Evolutionary conservation across 345 rosid species (phyloP).

Genomic region (Bruguiera gymnorhiza): DNA sequence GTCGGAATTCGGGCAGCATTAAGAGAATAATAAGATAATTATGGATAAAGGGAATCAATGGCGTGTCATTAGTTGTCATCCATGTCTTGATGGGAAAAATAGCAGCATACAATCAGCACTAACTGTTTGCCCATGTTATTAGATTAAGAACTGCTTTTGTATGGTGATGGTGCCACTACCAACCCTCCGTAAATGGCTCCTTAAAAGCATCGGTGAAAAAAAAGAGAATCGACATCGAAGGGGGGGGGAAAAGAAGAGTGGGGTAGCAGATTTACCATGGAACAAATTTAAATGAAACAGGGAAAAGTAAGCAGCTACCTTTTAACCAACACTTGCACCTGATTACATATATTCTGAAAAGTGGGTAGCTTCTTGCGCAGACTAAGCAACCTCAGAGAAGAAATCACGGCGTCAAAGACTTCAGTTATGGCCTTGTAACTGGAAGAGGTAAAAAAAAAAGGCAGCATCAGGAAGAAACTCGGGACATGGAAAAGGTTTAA

Average conservation of each 20-base stretch:
- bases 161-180: too few relatives aligned
- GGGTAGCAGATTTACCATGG: not conserved
- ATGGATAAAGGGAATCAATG: too few relatives aligned
- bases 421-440: slow-evolving; percentile 35
- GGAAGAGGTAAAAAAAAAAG: not conserved
- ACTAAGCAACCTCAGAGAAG: slow-evolving; percentile 46
- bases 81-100: too few relatives aligned
- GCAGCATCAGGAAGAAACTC: too few relatives aligned
- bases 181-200: not conserved
- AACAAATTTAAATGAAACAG: not conserved
- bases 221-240: not conserved
- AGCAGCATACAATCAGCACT: too few relatives aligned
- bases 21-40: too few relatives aligned
- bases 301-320: slow-evolving; percentile 31
- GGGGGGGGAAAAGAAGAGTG: too few relatives aligned
- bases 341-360: slow-evolving; percentile 40
- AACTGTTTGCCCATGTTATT: too few relatives aligned
- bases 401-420: slow-evolving; percentile 37
- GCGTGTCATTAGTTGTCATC: too few relatives aligned
- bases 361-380: slow-evolving; percentile 36
- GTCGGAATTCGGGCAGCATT: too few relatives aligned
- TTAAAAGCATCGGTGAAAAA: not conserved
- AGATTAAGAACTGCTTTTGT: too few relatives aligned
- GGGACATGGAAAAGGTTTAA: too few relatives aligned
- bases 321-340: slow-evolving; percentile 39